Percentiles rank a stretch among this genome's conserved stretches.
These are phyloP conservation scores for Colletotrichum incanum DNA, from an alignment of 2,329 filamentous ascomycete genomes.

Conservation along the genomic window DNA sequence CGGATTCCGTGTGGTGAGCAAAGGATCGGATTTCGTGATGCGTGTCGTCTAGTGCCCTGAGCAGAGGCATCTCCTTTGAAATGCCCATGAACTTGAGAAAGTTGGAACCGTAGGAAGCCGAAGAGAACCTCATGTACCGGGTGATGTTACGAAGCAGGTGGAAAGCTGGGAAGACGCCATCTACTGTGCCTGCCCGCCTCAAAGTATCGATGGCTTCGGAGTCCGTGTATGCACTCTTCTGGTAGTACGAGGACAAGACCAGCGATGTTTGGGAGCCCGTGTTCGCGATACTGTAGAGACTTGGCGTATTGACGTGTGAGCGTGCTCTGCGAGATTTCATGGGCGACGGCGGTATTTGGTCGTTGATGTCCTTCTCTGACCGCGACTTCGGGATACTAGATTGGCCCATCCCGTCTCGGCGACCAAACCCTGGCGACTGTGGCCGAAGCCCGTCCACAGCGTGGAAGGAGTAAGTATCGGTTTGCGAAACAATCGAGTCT, in stretches of 20 bases:
- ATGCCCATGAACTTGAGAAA: slow-evolving; percentile 77
- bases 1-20: slow-evolving; percentile 73
- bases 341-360: slow-evolving; percentile 40
- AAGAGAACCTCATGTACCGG: slow-evolving; percentile 77
- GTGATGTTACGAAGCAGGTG: slow-evolving; percentile 75
- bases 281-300: slow-evolving; percentile 73
- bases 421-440: slow-evolving; percentile 59
- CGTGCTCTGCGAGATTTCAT: slow-evolving; percentile 48
- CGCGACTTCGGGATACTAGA: slow-evolving; percentile 51
- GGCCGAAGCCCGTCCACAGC: slow-evolving; percentile 61
- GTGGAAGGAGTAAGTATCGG: slow-evolving; percentile 69
- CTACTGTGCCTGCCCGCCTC: slow-evolving; percentile 67
- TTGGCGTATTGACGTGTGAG: slow-evolving; percentile 61
- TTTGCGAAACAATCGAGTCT: slow-evolving; percentile 70
- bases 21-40: slow-evolving; percentile 76
- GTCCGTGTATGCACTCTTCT: slow-evolving; percentile 64
- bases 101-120: slow-evolving; percentile 75
- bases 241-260: slow-evolving; percentile 64
- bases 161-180: slow-evolving; percentile 72
- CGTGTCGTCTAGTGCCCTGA: slow-evolving; percentile 60
- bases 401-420: slow-evolving; percentile 50
- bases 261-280: slow-evolving; percentile 71
- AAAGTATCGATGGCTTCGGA: slow-evolving; percentile 65
- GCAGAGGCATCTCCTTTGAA: slow-evolving; percentile 63
- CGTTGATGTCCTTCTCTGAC: slow-evolving; percentile 53